Base-by-base conservation (phyloP, 768 basidiomycete genomes). In the Macrolepiota fuliginosa region DNA sequence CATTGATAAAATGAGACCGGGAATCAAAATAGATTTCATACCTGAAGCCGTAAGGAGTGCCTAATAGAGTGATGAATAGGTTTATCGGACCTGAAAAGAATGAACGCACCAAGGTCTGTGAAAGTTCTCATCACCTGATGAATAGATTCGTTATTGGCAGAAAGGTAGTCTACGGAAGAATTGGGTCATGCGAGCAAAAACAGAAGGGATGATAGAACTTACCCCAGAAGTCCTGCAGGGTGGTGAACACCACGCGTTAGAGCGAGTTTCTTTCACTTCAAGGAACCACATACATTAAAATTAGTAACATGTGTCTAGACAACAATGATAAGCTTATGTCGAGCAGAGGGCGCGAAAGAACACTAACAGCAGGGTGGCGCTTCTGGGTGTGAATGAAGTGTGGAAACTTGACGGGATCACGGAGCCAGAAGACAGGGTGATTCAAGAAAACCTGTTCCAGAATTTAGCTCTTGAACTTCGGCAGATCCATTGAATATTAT, bases 341-440 rank as follows among this genome's bases (percentile, higher is more conserved):
- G 22, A 17, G 35, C 12, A 17, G 13, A 35, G 24, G 19, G 46
- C 19, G 47, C 12, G 6, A 19, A 11, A 24, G 19, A 9, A 0
- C 62, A 74, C 49, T 81, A 69, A 70, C 84, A 77, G n/a, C 82
- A 82, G 52, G 81, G 76, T n/a, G 84, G 81, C 68, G 77, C 68
- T 36, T 76, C 73, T 67, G 81, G 79, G 68, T 80, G 77, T 15
- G 83, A 77, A 74, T 76, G 68, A 72, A 77, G 56, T 51, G 82
- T 49, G 79, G 77, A 71, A 86, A 85, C 67, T 81, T 74, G 64
- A 75, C 68, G 24, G 78, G 68, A 65, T 83, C 73, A 62, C 76
- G 74, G 66, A 85, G 72, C 73, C 78, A 76, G 74, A 82, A 81
- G 53, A 83, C 73, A 57, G 84, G 81, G 29, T 77, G 76, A 63